phyloP scores from a whole-genome alignment of 345 rosid genomes.

The Hibiscus syriacus region DNA sequence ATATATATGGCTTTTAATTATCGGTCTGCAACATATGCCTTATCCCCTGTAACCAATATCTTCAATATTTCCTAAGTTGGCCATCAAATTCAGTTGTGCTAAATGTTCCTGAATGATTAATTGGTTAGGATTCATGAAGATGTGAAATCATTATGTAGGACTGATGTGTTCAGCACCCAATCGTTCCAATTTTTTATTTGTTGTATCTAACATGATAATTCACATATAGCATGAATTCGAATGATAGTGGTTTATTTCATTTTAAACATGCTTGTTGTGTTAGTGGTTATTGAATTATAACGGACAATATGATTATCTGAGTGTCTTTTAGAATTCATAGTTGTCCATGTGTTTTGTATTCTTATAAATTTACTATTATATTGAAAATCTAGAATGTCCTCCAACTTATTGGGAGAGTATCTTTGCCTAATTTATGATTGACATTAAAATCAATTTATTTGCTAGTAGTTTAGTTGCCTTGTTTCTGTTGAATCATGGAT shows the following conservation, averaged over 20 bases:
- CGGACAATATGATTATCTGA: too few species aligned
- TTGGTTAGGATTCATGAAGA: not conserved
- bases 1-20: not conserved
- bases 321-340: too few species aligned
- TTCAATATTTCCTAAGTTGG: not conserved
- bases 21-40: not conserved
- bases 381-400: too few species aligned
- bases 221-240: not conserved
- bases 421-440: not conserved
- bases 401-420: not conserved
- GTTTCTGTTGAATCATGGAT: not conserved
- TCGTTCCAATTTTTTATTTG: not conserved
- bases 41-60: not conserved
- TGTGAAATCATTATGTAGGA: not conserved
- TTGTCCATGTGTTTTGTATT: not conserved
- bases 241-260: not conserved
- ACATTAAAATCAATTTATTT: not conserved
- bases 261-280: not conserved
- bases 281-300: not conserved
- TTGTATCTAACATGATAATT: not conserved
- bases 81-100: not conserved
- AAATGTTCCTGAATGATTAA: not conserved
- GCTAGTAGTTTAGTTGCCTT: not conserved
- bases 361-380: not conserved
- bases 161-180: not conserved